Conservation (phyloP, 768 basidiomycete species). For the Tricholoma furcatifolium region DNA sequence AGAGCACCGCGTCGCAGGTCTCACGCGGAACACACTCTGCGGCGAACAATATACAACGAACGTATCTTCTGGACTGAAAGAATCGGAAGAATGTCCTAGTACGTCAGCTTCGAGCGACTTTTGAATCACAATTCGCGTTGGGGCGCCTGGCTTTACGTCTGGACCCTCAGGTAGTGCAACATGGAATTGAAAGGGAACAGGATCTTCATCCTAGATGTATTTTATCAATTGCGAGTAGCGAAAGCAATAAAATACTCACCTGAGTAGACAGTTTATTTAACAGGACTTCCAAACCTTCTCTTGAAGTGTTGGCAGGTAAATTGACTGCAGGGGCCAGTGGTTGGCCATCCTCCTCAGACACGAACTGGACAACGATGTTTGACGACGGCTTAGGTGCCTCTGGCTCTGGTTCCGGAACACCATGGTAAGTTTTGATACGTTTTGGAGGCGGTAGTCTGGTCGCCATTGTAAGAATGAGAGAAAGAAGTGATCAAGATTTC, state of each 20-base stretch:
- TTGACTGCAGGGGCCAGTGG: conserved; percentile 85
- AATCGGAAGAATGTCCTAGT: conserved; percentile 65
- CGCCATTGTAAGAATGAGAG: conserved; percentile 53
- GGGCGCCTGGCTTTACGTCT: conserved; percentile 45
- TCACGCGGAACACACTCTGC: conserved; percentile 92
- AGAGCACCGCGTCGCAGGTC: conserved; percentile 92
- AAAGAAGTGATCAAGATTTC: background rate
- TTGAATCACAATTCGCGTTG: conserved; percentile 79
- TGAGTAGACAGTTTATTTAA: conserved; percentile 82
- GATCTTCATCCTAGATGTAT: conserved; percentile 69
- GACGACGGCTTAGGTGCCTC: conserved; percentile 45
- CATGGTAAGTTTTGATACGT: conserved; percentile 80
- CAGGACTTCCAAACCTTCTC: conserved; percentile 84
- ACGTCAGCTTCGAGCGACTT: conserved; percentile 85
- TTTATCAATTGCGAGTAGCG: conserved; percentile 14
- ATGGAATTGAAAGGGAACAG: conserved; percentile 91
- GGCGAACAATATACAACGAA: conserved; percentile 89
- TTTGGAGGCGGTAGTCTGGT: conserved; percentile 87
- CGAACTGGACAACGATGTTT: conserved; percentile 88
- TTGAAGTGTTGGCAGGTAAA: conserved; percentile 81
- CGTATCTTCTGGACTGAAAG: conserved; percentile 83
- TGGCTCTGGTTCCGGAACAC: conserved; percentile 61
- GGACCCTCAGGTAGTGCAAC: conserved; percentile 65
- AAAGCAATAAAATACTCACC: conserved; percentile 39
- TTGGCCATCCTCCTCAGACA: conserved; percentile 82